phyloP scores from a whole-genome alignment of 352 stramenopile genomes.

The Globisporangium cystogenes region DNA sequence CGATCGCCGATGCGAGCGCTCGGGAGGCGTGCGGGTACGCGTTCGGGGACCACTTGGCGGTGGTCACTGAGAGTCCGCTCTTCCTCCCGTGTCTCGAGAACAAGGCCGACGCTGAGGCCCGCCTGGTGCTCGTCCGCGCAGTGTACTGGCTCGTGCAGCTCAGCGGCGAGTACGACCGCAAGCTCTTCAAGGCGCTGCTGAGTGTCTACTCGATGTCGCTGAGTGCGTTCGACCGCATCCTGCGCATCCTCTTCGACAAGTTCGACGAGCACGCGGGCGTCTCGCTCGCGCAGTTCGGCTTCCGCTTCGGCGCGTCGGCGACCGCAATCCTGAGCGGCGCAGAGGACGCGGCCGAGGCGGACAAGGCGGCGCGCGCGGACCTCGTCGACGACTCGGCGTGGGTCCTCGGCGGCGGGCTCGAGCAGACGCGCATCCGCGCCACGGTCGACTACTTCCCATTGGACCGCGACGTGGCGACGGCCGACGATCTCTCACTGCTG shows the following conservation, averaged over 20 bases:
- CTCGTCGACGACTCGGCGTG: conserved; percentile 63
- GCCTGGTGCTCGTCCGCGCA: conserved; percentile 32
- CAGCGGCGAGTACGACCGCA: conserved; percentile 33
- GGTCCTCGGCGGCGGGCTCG: conserved; percentile 60
- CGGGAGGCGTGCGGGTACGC: conserved; percentile 18
- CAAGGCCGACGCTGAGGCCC: conserved; percentile 7
- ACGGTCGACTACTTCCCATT: conserved; percentile 72
- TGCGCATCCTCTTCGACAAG: conserved; percentile 49
- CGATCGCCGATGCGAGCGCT: conserved; percentile 10
- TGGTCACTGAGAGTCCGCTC: conserved; percentile 19
- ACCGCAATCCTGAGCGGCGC: conserved; percentile 20
- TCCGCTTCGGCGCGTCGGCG: conserved; percentile 61
- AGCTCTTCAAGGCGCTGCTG: conserved; percentile 58
- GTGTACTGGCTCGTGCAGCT: conserved; percentile 35
- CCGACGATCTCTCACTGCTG: conserved; percentile 24
- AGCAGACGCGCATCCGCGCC: conserved; percentile 49
- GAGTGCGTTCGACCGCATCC: conserved; percentile 41
- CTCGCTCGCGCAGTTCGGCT: conserved; percentile 42
- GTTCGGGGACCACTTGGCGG: conserved; percentile 30
- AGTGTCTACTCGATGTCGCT: conserved; percentile 67
- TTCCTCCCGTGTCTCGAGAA: conserved; percentile 24
- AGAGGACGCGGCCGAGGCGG: conserved; percentile 3
- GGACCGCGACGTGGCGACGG: conserved; percentile 28
- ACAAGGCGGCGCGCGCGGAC: conserved; percentile 22
- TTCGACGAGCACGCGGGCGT: conserved; percentile 41